Evolutionary conservation across 257 asterid species (phyloP).

Genomic region (Gentiana dahurica): DNA sequence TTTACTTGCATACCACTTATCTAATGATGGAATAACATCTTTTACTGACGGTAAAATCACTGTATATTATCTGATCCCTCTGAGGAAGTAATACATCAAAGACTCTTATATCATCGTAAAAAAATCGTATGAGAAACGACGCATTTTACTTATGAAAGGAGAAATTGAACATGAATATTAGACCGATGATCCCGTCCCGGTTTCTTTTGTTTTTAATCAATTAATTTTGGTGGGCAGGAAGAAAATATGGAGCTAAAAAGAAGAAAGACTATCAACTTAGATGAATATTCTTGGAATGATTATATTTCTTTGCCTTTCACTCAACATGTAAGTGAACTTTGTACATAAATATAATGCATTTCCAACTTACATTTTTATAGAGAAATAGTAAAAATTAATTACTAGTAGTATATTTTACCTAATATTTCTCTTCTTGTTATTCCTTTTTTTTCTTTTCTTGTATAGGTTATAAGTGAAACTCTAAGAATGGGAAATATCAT

Average conservation of each 20-base stretch:
- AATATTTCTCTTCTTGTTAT: neutral
- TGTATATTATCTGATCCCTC: too few relatives aligned
- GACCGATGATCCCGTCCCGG: too few relatives aligned
- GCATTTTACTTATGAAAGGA: too few relatives aligned
- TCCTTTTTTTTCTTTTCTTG: neutral
- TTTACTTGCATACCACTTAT: too few relatives aligned
- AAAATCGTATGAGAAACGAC: too few relatives aligned
- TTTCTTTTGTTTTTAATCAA: neutral
- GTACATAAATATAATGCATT: neutral
- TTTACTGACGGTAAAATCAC: too few relatives aligned
- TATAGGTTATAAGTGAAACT: constrained; percentile 86
- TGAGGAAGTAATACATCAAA: too few relatives aligned
- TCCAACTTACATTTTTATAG: neutral
- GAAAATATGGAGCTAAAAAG: constrained; percentile 77
- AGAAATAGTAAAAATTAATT: neutral
- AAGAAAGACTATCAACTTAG: constrained; percentile 34
- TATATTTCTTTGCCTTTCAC: constrained; percentile 67
- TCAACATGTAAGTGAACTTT: constrained; percentile 48
- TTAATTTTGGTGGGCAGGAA: constrained; percentile 31
- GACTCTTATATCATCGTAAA: too few relatives aligned
- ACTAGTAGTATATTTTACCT: neutral
- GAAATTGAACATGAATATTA: too few relatives aligned
- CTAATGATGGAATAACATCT: too few relatives aligned
- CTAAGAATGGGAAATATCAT: constrained; percentile 73
- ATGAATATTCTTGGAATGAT: constrained; percentile 76